Evolutionary conservation across 2,329 filamentous ascomycete species (phyloP).

Genomic region (Trichoderma hamatum): DNA sequence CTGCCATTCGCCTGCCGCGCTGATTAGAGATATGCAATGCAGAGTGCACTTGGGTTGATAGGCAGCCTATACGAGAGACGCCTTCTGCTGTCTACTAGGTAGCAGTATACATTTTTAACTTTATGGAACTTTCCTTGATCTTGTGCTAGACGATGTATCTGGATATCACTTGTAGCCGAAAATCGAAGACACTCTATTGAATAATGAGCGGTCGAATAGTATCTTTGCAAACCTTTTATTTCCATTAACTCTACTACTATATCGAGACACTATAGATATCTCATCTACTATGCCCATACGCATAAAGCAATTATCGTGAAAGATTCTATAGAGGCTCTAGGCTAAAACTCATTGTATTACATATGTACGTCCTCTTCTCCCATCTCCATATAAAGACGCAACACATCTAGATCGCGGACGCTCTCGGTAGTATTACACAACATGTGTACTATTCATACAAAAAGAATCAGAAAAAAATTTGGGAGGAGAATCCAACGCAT

Average conservation of each 20-base stretch:
- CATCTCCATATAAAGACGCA: background rate
- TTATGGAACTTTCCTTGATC: no score
- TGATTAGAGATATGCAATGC: background rate
- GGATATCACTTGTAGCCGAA: no score
- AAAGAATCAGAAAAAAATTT: slow-evolving; percentile 18
- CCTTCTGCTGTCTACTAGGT: background rate
- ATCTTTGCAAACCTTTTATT: background rate
- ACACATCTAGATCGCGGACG: background rate
- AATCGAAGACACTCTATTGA: no score
- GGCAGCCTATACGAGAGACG: background rate
- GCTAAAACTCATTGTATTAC: background rate
- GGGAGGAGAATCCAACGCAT: slow-evolving; percentile 14
- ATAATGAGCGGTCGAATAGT: no score
- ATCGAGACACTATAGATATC: background rate
- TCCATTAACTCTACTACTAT: background rate
- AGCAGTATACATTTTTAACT: no score
- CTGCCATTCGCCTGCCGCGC: background rate
- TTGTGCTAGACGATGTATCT: no score
- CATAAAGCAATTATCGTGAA: background rate
- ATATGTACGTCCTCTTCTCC: background rate
- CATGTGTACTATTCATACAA: slow-evolving; percentile 11
- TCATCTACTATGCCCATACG: background rate
- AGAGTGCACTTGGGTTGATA: background rate
- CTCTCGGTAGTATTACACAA: slow-evolving; percentile 9
- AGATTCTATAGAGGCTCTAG: background rate